Evolutionary conservation across 768 basidiomycete genomes (phyloP), one percentile per base, ranked within the genome.

Genomic region (Nidularia pulvinata): DNA sequence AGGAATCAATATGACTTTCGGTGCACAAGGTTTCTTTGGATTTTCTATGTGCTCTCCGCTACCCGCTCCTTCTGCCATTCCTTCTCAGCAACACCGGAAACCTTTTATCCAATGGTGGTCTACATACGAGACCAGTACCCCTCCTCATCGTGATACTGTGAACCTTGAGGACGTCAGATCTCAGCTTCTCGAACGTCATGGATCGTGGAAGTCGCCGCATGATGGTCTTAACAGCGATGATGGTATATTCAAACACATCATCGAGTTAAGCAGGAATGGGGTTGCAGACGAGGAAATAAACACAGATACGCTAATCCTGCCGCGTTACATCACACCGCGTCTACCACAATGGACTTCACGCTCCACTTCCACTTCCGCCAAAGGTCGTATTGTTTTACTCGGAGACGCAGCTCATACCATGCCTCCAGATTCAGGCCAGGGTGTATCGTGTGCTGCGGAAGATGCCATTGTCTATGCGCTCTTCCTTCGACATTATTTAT

Each of bases 351-450:
- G 71, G 70, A 68, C 63, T 33, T 69, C 63, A 48, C 60, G 61
- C 14, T 64, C 66, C 5, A 57, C 63, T 6, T 49, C 57, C 9
- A 37, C 25, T 2, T 16, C 60, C 3, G 49, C 56, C 22, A 50
- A 49, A 51, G 72, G 74, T 36, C 63, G 68, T 14, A 65, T 78
- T 33, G 55, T 78, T 7, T 68, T 78, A 3, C 52, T 77, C 14
- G 77, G 77, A 0, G 75, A 79, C 51, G 74, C 77, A 7, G 75
- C 75, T 0, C 77, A 78, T 50, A 65, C 71, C 30, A 74, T 77
- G 69, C 75, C 75, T 13, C 75, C 77, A 1, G 69, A 76, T 46
- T 63, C 69, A 2, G 73, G 74, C 1, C 77, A 78, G 48, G 75
- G 73, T 11, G 74, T 70, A 3, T 69, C 75, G 0, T 72, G 69